A percentile compares a stretch with the other conserved stretches of the same genome.
These are phyloP conservation scores for Aphanomyces cochlioides DNA, from an alignment of 352 stramenopile species.

Conservation along the genomic window DNA sequence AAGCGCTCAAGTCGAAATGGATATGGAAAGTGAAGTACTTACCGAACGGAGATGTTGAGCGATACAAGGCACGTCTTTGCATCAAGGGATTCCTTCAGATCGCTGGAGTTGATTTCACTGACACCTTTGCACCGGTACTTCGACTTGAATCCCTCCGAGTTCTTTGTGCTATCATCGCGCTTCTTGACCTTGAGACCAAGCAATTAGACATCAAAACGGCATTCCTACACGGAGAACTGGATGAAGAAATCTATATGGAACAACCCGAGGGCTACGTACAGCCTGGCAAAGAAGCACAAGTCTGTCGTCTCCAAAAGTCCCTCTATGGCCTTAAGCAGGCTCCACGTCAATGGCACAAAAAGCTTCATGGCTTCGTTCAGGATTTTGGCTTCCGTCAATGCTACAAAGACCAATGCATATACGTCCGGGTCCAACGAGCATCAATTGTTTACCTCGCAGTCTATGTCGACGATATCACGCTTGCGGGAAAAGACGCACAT, in stretches of 20 bases:
- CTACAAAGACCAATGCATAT: not conserved
- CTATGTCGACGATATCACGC: too few species aligned
- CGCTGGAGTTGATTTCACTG: not conserved
- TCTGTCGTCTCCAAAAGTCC: not conserved
- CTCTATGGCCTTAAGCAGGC: slow-evolving; percentile 14
- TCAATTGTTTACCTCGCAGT: too few species aligned
- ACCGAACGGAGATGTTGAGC: too few species aligned
- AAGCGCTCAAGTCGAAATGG: too few species aligned
- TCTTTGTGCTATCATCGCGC: not conserved
- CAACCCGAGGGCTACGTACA: slow-evolving; percentile 7
- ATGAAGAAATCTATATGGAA: not conserved
- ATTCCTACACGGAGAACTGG: slow-evolving; percentile 3
- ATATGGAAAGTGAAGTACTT: too few species aligned
- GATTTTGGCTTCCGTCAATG: not conserved
- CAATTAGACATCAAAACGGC: not conserved
- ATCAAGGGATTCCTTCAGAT: not conserved
- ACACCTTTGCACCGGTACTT: not conserved
- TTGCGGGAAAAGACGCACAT: too few species aligned
- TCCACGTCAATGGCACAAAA: slow-evolving; percentile 2
- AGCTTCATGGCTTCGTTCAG: not conserved
- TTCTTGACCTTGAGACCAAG: slow-evolving; percentile 3
- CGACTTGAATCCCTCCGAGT: not conserved
- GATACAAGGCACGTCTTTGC: not conserved
- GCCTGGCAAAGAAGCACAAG: not conserved
- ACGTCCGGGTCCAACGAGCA: not conserved